Evolutionary conservation across 257 asterid species (phyloP), one percentile per base, ranked within the genome.

Genomic region (Solanum etuberosum): DNA sequence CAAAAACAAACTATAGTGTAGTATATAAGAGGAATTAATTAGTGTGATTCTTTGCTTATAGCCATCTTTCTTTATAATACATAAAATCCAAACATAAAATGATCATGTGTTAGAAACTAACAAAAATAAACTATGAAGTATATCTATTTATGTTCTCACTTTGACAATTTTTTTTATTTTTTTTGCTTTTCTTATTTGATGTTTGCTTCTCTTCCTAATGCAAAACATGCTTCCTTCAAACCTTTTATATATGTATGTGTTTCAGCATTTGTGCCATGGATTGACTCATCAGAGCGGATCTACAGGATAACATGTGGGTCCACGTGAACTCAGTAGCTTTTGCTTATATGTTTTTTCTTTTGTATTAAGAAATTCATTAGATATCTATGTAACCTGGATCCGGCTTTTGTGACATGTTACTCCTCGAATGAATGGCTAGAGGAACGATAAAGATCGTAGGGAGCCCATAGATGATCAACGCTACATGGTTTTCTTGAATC

Each of bases 391-490:
- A 35, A 21, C 57, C 12, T 16, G 16, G 25, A 43, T 78, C 84
- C 5, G 4, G 0, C 38, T 1, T 43, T 2, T 78, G 27, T 78
- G 65, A 78, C 65, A 68, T 5, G 90, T 92, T 91, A 93, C 73
- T 92, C 97, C 59, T 92, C 95, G 34, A 93, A 91, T 57, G 90
- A 88, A 85, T 93, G 93, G 63, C 15, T 90, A 0, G 90, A 89
- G 1, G 93, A 88, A 10, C 90, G 91, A 54, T 91, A 93, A 23
- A 95, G 95, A 92, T 95, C 98, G n/a, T 95, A 95, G 32, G 96
- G 98, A 48, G 95, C 94, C 98, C 98, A 95, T 10, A 94, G 86
- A 88, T 92, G 95, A 91, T 95, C 98, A 54, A 94, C 97, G 21
- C 37, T 89, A 78, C 98, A 95, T 25, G 97, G 95, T 65, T 88